These are phyloP conservation scores for Kuraishia molischiana DNA, from an alignment of 805 yeast species.

Conservation along the genomic window DNA sequence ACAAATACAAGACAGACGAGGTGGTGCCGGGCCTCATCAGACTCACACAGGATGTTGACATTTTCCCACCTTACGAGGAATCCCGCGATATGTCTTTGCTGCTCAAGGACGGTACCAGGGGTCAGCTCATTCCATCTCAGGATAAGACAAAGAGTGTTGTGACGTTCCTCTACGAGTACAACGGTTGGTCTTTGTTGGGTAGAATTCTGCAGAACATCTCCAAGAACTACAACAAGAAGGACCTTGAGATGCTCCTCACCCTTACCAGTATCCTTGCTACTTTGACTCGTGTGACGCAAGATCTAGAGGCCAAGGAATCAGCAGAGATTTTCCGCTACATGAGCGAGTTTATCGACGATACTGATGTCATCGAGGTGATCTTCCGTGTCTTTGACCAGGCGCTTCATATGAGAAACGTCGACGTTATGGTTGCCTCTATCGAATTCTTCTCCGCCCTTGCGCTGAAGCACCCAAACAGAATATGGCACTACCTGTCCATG, in stretches of 20 bases:
- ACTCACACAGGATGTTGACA: slow-evolving; percentile 28
- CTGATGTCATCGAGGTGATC: slow-evolving; percentile 38
- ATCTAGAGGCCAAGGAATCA: slow-evolving; percentile 21
- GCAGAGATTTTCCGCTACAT: slow-evolving; percentile 19
- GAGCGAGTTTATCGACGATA: slow-evolving; percentile 23
- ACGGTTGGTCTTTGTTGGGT: slow-evolving; percentile 86
- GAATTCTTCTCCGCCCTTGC: slow-evolving; percentile 37
- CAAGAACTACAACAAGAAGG: slow-evolving; percentile 23
- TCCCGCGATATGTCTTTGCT: slow-evolving; percentile 33
- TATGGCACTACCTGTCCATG: slow-evolving; percentile 69
- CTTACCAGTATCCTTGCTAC: slow-evolving; percentile 41
- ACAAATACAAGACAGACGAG: slow-evolving; percentile 37
- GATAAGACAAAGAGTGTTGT: slow-evolving; percentile 24
- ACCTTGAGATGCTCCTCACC: slow-evolving; percentile 26
- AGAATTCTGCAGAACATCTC: slow-evolving; percentile 60
- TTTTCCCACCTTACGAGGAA: slow-evolving; percentile 41
- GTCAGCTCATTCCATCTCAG: slow-evolving; percentile 46
- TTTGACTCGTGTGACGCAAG: slow-evolving; percentile 34
- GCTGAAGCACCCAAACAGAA: slow-evolving; percentile 44
- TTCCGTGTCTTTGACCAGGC: slow-evolving; percentile 62
- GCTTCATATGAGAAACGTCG: slow-evolving; percentile 41
- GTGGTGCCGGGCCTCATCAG: slow-evolving; percentile 39
- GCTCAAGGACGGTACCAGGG: slow-evolving; percentile 49
- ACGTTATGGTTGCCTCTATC: slow-evolving; percentile 33
- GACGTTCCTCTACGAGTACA: slow-evolving; percentile 62